These are phyloP conservation scores for Fusarium mangiferae DNA, from an alignment of 2,329 filamentous ascomycete genomes.

Conservation along the genomic window DNA sequence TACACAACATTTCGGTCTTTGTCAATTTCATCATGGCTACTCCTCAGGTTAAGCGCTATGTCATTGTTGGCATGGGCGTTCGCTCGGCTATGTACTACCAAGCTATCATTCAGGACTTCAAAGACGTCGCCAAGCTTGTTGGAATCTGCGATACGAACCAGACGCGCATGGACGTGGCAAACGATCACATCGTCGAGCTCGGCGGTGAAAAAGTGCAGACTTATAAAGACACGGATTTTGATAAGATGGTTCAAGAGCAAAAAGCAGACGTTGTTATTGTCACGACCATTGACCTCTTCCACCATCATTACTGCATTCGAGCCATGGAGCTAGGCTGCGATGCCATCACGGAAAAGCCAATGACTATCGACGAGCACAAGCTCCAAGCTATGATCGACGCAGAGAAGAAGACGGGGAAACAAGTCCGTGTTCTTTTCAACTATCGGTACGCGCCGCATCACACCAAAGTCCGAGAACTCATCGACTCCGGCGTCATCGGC, in stretches of 20 bases:
- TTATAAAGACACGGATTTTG: slow-evolving; percentile 65
- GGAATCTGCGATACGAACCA: slow-evolving; percentile 70
- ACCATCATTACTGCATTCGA: slow-evolving; percentile 68
- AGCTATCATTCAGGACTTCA: slow-evolving; percentile 64
- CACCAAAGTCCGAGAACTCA: slow-evolving; percentile 65
- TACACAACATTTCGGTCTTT: neutral
- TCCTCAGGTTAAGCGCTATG: slow-evolving; percentile 56
- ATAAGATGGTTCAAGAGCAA: slow-evolving; percentile 66
- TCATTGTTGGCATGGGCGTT: slow-evolving; percentile 67
- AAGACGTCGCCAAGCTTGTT: slow-evolving; percentile 60
- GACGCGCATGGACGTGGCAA: slow-evolving; percentile 67
- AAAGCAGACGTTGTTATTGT: slow-evolving; percentile 70
- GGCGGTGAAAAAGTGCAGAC: slow-evolving; percentile 63
- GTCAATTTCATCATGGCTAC: slow-evolving; percentile 17
- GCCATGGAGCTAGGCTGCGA: slow-evolving; percentile 69
- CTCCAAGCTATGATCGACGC: slow-evolving; percentile 58
- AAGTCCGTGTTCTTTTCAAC: slow-evolving; percentile 70
- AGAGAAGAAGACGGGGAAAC: slow-evolving; percentile 48
- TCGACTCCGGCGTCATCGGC: slow-evolving; percentile 65
- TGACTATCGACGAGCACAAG: slow-evolving; percentile 68
- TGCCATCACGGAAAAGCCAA: slow-evolving; percentile 71
- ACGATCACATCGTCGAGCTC: slow-evolving; percentile 57
- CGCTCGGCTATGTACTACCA: slow-evolving; percentile 69
- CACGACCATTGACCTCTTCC: slow-evolving; percentile 71
- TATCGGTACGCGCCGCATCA: slow-evolving; percentile 73